Conservation (phyloP, 345 rosid species). For the Carallia pectinifolia region DNA sequence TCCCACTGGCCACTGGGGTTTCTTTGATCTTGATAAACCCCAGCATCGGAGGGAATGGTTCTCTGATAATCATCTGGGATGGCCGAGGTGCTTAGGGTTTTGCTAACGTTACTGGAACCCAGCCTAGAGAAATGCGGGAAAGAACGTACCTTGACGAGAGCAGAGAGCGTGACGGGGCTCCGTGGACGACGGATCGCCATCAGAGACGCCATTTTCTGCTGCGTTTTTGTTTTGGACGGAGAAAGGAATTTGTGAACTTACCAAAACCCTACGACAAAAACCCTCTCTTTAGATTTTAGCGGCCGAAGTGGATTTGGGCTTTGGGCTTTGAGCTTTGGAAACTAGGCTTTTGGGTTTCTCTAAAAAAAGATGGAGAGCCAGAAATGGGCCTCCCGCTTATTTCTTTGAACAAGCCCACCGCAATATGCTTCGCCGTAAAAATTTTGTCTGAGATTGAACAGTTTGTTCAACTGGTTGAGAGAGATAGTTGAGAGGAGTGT, state of each 20-base stretch:
- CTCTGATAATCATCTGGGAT: conserved; percentile 2
- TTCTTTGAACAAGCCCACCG: too few species aligned
- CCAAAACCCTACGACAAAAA: not conserved
- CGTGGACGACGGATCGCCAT: conserved; percentile 17
- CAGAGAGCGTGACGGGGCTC: not conserved
- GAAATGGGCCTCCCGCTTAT: too few species aligned
- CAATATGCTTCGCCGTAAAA: too few species aligned
- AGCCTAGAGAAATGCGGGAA: not conserved
- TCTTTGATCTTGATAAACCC: conserved; percentile 3
- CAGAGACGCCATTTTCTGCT: conserved; percentile 14
- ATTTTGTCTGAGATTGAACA: too few species aligned
- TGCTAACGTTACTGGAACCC: not conserved
- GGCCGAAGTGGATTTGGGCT: too few species aligned
- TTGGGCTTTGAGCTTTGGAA: too few species aligned
- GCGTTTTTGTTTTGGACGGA: too few species aligned
- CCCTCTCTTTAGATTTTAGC: not conserved
- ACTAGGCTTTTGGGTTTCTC: too few species aligned
- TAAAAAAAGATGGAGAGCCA: too few species aligned
- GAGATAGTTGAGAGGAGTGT: too few species aligned
- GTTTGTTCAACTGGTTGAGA: too few species aligned
- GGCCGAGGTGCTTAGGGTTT: conserved; percentile 17
- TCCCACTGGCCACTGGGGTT: not conserved
- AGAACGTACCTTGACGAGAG: conserved; percentile 17
- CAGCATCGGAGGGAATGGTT: not conserved
- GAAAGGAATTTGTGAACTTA: not conserved